Percentiles rank a stretch among this genome's conserved stretches.
These are phyloP conservation scores for Chlorella variabilis DNA, from an alignment of 163 green algal genomes.

Conservation along the genomic window DNA sequence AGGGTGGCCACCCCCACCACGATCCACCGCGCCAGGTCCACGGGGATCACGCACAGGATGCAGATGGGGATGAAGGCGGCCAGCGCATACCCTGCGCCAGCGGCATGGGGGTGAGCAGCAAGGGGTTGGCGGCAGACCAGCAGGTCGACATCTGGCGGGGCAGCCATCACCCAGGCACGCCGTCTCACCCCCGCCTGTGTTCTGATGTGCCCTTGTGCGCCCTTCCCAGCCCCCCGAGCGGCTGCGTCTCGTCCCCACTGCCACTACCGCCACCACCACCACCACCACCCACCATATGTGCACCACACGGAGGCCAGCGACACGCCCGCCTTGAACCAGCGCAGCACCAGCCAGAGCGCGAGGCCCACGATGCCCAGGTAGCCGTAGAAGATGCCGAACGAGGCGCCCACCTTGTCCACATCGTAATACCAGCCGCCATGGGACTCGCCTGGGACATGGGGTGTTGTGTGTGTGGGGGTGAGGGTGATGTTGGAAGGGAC, in stretches of 20 bases:
- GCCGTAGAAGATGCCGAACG: slow-evolving; percentile 90
- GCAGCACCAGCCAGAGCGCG: slow-evolving; percentile 72
- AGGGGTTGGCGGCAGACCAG: too few relatives aligned
- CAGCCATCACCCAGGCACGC: too few relatives aligned
- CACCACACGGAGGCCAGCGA: slow-evolving; percentile 88
- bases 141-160: too few relatives aligned
- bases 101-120: too few relatives aligned
- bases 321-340: slow-evolving; percentile 75
- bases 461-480: neutral
- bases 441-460: neutral
- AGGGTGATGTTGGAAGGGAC: neutral
- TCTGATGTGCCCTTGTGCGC: too few relatives aligned
- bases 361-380: slow-evolving; percentile 86
- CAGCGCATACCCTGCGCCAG: slow-evolving; percentile 85
- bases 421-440: slow-evolving; percentile 72
- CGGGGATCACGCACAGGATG: slow-evolving; percentile 83
- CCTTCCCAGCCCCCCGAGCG: too few relatives aligned
- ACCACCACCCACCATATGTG: slow-evolving; percentile 65
- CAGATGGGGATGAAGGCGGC: slow-evolving; percentile 91
- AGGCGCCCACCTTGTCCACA: slow-evolving; percentile 72
- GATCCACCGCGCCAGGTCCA: slow-evolving; percentile 74
- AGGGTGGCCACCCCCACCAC: slow-evolving; percentile 70
- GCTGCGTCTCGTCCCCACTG: too few relatives aligned
- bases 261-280: too few relatives aligned
- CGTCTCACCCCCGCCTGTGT: too few relatives aligned